Evolutionary conservation across 2,329 filamentous ascomycete genomes (phyloP).

Genomic region (Metarhizium humberi): DNA sequence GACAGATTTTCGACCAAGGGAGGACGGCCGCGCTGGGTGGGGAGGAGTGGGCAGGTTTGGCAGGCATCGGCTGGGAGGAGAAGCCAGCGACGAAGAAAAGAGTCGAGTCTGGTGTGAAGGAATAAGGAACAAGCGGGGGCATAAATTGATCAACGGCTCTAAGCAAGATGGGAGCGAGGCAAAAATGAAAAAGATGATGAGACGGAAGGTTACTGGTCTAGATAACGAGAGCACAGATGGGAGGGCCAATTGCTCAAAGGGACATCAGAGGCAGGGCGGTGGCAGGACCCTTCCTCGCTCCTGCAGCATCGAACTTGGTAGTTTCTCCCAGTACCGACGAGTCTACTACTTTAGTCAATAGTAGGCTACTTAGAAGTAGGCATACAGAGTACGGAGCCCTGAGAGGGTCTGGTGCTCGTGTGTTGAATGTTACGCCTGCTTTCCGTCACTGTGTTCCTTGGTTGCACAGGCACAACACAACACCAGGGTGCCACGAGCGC

Average conservation of each 20-base stretch:
- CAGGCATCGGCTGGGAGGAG: not conserved
- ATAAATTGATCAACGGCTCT: not conserved
- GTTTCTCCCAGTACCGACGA: no score
- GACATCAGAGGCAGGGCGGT: not conserved
- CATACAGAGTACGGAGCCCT: not conserved
- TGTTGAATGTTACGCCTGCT: not conserved
- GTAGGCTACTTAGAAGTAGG: no score
- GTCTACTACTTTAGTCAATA: no score
- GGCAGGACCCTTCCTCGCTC: not conserved
- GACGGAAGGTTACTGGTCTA: not conserved
- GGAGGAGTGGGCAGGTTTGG: not conserved
- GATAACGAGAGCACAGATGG: not conserved
- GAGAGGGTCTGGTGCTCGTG: not conserved
- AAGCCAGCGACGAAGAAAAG: not conserved
- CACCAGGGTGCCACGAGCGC: conserved; percentile 9
- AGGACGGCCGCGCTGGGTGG: not conserved
- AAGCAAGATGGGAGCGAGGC: not conserved
- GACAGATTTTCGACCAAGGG: conserved; percentile 18
- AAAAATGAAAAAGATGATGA: not conserved
- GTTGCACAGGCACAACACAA: conserved; percentile 9
- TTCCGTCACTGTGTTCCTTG: not conserved
- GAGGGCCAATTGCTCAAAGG: not conserved
- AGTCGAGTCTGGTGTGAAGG: not conserved
- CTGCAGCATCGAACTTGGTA: not conserved
- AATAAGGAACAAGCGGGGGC: not conserved